Evolutionary conservation across 1,139 yeast genomes (phyloP).

Genomic region (Insectozyma bohioensis): DNA sequence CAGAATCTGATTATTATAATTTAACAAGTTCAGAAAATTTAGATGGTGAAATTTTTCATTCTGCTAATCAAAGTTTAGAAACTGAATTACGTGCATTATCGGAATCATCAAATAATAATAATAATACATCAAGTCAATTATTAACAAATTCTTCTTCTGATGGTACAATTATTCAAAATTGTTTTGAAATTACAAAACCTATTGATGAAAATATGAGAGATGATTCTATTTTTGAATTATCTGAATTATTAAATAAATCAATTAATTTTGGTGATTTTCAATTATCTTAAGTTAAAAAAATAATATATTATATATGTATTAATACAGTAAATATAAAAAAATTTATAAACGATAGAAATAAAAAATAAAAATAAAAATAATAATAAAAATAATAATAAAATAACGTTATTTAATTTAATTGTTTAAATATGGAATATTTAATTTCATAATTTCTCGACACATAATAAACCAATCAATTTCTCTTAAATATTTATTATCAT

Average conservation of each 20-base stretch:
- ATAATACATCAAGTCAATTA: constrained; percentile 12
- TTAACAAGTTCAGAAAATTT: too few species aligned
- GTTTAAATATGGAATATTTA: constrained; percentile 62
- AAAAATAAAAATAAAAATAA: constrained; percentile 1
- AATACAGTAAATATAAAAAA: neutral
- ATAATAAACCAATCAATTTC: constrained; percentile 90
- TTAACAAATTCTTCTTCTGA: constrained; percentile 29
- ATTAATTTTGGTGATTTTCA: constrained; percentile 18
- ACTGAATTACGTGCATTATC: too few species aligned
- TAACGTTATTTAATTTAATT: constrained; percentile 9
- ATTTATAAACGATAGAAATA: constrained; percentile 1
- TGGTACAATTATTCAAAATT: constrained; percentile 30
- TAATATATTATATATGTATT: neutral
- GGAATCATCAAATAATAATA: too few species aligned
- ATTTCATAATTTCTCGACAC: constrained; percentile 77
- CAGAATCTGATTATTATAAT: too few species aligned
- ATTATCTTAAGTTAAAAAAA: too few species aligned
- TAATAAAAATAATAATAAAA: constrained; percentile 3
- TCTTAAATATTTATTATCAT: constrained; percentile 31
- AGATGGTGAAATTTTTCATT: constrained; percentile 27
- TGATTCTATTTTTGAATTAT: constrained; percentile 35
- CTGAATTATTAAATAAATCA: constrained; percentile 32
- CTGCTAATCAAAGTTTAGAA: too few species aligned
- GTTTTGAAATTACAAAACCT: constrained; percentile 6
- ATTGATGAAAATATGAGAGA: constrained; percentile 16